Percentiles rank a stretch among this genome's conserved stretches.
phyloP scores from a whole-genome alignment of 1,284 basidiomycete genomes.

The Cutaneotrichosporon spelunceum region DNA sequence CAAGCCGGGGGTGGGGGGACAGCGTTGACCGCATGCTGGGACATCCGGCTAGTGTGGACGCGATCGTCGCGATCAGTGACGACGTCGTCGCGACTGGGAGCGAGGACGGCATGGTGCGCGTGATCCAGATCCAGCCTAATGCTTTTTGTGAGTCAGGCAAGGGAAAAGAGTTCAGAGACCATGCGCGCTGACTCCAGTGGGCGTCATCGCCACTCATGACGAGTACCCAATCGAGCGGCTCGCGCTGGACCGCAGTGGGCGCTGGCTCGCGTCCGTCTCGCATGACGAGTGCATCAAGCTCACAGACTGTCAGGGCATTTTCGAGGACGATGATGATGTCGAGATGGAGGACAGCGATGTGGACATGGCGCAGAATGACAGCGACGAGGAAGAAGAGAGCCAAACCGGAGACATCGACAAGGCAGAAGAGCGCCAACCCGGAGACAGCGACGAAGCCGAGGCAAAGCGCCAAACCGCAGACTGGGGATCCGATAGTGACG shows the following conservation, averaged over 20 bases:
- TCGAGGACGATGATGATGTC: constrained; percentile 54
- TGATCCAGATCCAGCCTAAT: constrained; percentile 83
- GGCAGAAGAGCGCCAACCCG: constrained; percentile 31
- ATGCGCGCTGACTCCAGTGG: constrained; percentile 53
- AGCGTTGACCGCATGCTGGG: constrained; percentile 84
- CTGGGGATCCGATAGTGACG: constrained; percentile 14
- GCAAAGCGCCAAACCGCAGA: constrained; percentile 32
- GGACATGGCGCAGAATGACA: constrained; percentile 34
- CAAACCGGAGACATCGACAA: constrained; percentile 22
- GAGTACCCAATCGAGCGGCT: constrained; percentile 88
- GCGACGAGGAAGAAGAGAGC: constrained; percentile 16
- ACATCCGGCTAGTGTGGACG: constrained; percentile 82
- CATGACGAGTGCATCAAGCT: constrained; percentile 83
- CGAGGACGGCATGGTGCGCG: constrained; percentile 85
- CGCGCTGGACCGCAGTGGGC: constrained; percentile 59
- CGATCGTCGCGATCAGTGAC: constrained; percentile 68
- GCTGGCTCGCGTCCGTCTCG: constrained; percentile 89
- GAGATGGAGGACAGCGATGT: too few relatives aligned
- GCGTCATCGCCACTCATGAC: constrained; percentile 84
- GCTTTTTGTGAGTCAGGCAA: constrained; percentile 58
- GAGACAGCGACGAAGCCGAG: constrained; percentile 50
- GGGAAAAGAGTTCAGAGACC: neutral
- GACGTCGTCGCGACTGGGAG: constrained; percentile 80
- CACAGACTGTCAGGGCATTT: constrained; percentile 71
- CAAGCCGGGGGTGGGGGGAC: constrained; percentile 80